Evolutionary conservation across 371 early-diverging fungal genomes (phyloP).

Genomic region (Mortierella sp.): DNA sequence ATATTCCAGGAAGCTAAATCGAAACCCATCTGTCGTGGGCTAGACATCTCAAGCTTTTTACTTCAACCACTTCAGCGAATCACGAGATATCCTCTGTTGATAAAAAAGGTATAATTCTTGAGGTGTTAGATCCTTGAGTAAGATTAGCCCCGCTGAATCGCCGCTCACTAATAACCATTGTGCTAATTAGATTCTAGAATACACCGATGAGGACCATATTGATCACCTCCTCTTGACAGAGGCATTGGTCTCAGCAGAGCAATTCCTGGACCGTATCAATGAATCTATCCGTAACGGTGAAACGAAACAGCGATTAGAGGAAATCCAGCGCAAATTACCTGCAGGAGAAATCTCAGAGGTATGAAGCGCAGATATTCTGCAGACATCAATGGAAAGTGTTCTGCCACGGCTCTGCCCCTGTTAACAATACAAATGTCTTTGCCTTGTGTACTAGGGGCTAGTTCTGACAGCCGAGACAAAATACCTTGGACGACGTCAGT

Average conservation of each 20-base stretch:
- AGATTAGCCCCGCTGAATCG: not conserved
- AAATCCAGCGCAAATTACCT: slow-evolving; percentile 78
- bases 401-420: too few species aligned
- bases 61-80: slow-evolving; percentile 95
- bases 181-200: slow-evolving; percentile 75
- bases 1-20: slow-evolving; percentile 62
- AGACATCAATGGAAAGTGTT: too few species aligned
- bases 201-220: slow-evolving; percentile 83
- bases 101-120: slow-evolving; percentile 72
- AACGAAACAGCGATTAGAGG: slow-evolving; percentile 78
- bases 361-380: not conserved
- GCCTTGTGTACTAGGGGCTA: slow-evolving; percentile 56
- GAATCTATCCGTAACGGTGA: slow-evolving; percentile 82
- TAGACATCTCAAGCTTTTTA: slow-evolving; percentile 89
- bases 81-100: slow-evolving; percentile 90
- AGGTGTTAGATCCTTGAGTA: not conserved
- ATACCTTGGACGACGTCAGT: slow-evolving; percentile 74
- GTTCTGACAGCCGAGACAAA: slow-evolving; percentile 73
- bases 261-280: slow-evolving; percentile 81
- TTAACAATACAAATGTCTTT: not conserved
- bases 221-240: slow-evolving; percentile 81
- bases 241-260: slow-evolving; percentile 79
- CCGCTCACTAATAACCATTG: not conserved
- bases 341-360: slow-evolving; percentile 70
- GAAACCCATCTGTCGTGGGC: slow-evolving; percentile 79